Conservation (phyloP, 305 asterid genomes). For the Ruellia speciosa region DNA sequence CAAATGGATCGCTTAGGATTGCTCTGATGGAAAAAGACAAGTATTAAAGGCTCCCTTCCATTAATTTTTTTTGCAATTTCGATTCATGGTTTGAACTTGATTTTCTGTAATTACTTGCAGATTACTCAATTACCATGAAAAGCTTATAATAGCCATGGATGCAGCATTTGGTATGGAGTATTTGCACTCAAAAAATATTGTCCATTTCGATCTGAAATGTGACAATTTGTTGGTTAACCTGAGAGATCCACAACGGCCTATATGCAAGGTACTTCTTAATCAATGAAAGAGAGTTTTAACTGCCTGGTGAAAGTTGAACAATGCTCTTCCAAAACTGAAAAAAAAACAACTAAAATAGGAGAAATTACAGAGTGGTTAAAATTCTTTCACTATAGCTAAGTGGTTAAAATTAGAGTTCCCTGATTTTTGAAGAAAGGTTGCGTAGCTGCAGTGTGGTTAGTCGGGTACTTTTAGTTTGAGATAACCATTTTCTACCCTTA, state of each 20-base stretch:
- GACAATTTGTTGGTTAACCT: conserved; percentile 70
- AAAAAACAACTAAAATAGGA: not conserved
- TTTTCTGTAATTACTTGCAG: conserved; percentile 34
- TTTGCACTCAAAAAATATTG: conserved; percentile 68
- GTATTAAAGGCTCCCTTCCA: conserved; percentile 27
- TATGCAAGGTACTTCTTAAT: conserved; percentile 62
- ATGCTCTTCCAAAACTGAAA: not conserved
- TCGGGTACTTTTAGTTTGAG: conserved; percentile 10
- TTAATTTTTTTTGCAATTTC: conserved; percentile 16
- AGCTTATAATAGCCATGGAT: conserved; percentile 77
- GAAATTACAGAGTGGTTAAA: not conserved
- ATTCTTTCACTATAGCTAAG: conserved; percentile 1
- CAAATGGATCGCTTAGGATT: conserved; percentile 67
- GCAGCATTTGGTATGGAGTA: conserved; percentile 90
- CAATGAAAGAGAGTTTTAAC: conserved; percentile 14
- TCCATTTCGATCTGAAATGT: conserved; percentile 81
- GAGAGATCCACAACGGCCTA: conserved; percentile 65
- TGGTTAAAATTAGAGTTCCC: conserved; percentile 8
- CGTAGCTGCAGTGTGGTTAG: conserved; percentile 2
- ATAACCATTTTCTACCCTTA: conserved; percentile 6
- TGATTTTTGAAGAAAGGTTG: not conserved
- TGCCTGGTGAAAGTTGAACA: conserved; percentile 5
- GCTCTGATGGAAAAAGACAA: conserved; percentile 55
- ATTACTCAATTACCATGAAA: conserved; percentile 49
- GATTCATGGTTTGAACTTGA: conserved; percentile 23